Evolutionary conservation across 176 grass and related monocot species (phyloP), one percentile per base, ranked within the genome.

Genomic region (Thalia dealbata): DNA sequence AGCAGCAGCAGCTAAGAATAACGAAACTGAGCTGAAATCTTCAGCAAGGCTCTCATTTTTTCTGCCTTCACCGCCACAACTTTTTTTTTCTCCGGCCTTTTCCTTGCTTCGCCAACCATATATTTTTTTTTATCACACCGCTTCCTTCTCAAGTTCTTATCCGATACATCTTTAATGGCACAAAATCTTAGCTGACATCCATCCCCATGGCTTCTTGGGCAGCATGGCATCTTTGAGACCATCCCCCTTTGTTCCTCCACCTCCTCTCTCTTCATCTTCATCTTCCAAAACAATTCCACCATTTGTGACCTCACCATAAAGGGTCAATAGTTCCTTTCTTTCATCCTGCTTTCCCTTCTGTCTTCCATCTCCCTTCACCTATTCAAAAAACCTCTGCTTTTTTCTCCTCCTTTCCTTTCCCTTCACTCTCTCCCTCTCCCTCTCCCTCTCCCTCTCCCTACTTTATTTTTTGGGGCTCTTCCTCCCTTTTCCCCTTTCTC

Each of bases 301-400:
- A 28, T 63, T 28, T 29, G 26, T 63, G 66, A 23, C 28, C 50
- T 56, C 50, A 54, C 6, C 50, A 21, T 55, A 54, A 72, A 70
- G 27, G 26, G 24, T 38, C 50, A 73, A 58, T 50, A 58, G 28
- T 55, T 73, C 50, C 50, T 16, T 16, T 35, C 28, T 14, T 73
- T 55, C 51, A 50, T 44, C 19, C 12, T 23, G 10, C 3, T 13
- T 27, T 75, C 52, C 56, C 21, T 26, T 75, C 55, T 62, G 54
- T 62, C 73, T n/a, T 75, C 73, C 41, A 63, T 52, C 54, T 43
- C 27, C 10, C 21, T 3, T 38, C 55, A 9, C 41, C 73, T 75
- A 35, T 75, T 75, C 41, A 50, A 75, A 64, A 75, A 75, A 3
- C 35, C 7, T 21, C 15, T 32, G 27, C 26, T 75, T 63, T 55